These are phyloP conservation scores for Phyllostachys edulis DNA, from an alignment of 176 grass and related monocot genomes.

Conservation along the genomic window DNA sequence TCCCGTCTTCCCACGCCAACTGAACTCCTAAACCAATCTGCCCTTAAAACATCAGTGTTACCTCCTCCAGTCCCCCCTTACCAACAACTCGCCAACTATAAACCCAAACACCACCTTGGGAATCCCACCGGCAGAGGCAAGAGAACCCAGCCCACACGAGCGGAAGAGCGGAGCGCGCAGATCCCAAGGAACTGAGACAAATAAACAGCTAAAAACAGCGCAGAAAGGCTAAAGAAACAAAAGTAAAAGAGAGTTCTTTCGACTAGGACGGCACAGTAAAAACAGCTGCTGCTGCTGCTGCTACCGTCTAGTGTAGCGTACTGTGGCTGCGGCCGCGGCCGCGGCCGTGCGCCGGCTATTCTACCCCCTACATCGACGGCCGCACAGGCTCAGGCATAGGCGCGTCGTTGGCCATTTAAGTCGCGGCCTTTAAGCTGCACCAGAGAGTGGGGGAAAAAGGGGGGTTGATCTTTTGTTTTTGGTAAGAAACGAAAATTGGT, in stretches of 20 bases:
- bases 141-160: slow-evolving; percentile 21
- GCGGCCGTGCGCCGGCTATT: slow-evolving; percentile 10
- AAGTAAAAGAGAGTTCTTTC: slow-evolving; percentile 1
- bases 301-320: not conserved
- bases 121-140: slow-evolving; percentile 11
- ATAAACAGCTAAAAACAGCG: slow-evolving; percentile 32
- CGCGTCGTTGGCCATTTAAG: slow-evolving; percentile 31
- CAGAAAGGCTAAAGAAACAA: slow-evolving; percentile 36
- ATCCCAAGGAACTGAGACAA: slow-evolving; percentile 34
- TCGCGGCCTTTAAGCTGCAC: slow-evolving; percentile 28
- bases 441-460: not conserved
- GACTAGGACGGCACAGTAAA: slow-evolving; percentile 15
- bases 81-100: slow-evolving; percentile 25
- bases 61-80: not conserved
- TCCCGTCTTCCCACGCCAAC: not conserved
- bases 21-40: not conserved
- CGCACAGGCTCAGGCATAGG: not conserved
- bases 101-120: not conserved
- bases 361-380: slow-evolving; percentile 29
- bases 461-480: not conserved
- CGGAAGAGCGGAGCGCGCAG: not conserved
- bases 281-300: not conserved
- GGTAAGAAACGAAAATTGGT: slow-evolving; percentile 7
- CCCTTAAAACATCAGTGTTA: not conserved
- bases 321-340: slow-evolving; percentile 1